Base-by-base conservation (phyloP, 2,329 filamentous ascomycete species). In the Colletotrichum kahawae region DNA sequence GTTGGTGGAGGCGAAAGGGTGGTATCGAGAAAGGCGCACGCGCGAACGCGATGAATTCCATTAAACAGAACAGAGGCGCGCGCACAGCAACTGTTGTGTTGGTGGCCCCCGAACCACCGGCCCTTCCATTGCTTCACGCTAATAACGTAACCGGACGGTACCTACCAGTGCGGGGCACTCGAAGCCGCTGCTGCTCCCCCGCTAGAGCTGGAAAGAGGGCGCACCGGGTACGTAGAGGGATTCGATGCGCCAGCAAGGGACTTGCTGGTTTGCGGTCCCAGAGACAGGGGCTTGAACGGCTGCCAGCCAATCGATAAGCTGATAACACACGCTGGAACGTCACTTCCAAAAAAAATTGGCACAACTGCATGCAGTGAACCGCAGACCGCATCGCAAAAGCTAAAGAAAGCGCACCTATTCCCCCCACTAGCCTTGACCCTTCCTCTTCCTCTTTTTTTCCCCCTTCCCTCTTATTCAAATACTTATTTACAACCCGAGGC, bases 261-360 rank as follows among this genome's bases (percentile, higher is more conserved):
- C 29, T 67, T 73, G 73, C 73, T 68, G 59, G 70, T 12, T 31
- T 29, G 9, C 5, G 27, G 63, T 7, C 43, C 72, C 63, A 67
- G 7, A 36, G 29, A 48, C 69, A 73, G 69, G 69, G 73, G 63
- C 18, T 59, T 24, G 6, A 29, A 14, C 56, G 66, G 24, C 33
- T 21, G 43, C 57, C 6, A 29, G 29, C 74, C 74, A 76, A 76
- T 70, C 48, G 74, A 76, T 76, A 76, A 76, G 65, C 24, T n/a
- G 74, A 76, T 74, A 76, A 74, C 48, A 9, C 21, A 29, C 65
- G 51, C 71, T 56, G 62, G 66, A 67, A 68, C 69, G 65, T 66
- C 74, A 38, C 66, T 67, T 59, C 74, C 63, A 62, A 63, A 76
- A 76, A 24, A 74, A 57, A 38, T 70, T 70, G 66, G 70, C 63